Evolutionary conservation across 1,284 basidiomycete species (phyloP), one percentile per base, ranked within the genome.

Genomic region (Phellopilus nigrolimitatus): DNA sequence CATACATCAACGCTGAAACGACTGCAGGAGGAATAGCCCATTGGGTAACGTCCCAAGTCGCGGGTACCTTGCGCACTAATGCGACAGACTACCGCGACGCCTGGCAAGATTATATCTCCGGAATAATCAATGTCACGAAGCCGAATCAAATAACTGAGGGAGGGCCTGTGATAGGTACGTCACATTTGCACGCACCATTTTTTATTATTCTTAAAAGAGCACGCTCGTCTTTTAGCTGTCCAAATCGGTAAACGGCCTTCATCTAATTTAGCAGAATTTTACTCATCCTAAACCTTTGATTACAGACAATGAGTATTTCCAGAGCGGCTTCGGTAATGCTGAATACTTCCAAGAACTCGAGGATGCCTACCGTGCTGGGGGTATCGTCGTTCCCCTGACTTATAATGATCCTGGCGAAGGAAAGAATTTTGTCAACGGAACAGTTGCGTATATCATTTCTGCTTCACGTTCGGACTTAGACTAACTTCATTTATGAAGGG

Each of bases 1-100:
- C 67, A 0, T 84, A 90, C 63, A 90, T 90, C 68, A 88, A 88
- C 57, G 85, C 86, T 0, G 89, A 92, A 65, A 88, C 86, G 0
- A 83, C 84, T 0, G 87, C 84, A 1, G 88, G 88, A 17, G 88
- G 88, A 1, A 80, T 90, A 54, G 77, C 88, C 0, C 84, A 87
- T 55, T 91, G 88, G 89, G 72, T 79, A 12, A 88, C 84, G 1
- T 75, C 79, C 9, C 75, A 83, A 59, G 77, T 88, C 12, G 74
- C 79, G 3, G 84, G 83, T 1, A 70, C 70, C 37, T 69, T 91
- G 17, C 75, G 89, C 6, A 88, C 82, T 31, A 84, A 86, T 57
- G 80, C 75, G 4, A 75, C 79, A 0, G 84, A 84, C 56, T 91
- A 78, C 72, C 71, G 66, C 53, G 74, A 69, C 4, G 77, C 86